phyloP scores from a whole-genome alignment of 1,284 basidiomycete species.

The Inonotus hispidus region DNA sequence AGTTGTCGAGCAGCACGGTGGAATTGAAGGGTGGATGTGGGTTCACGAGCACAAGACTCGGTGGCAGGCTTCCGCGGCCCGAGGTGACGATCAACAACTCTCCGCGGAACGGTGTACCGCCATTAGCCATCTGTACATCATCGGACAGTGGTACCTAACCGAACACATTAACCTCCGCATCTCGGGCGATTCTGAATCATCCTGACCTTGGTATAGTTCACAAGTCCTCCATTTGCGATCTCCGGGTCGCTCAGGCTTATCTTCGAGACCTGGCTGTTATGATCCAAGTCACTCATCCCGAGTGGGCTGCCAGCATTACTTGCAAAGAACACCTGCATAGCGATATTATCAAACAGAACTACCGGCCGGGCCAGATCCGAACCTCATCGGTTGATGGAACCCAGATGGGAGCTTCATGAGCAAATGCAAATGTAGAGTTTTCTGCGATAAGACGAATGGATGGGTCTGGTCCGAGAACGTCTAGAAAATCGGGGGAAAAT shows the following conservation, averaged over 20 bases:
- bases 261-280: constrained; percentile 36
- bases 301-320: constrained; percentile 33
- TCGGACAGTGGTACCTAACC: constrained; percentile 31
- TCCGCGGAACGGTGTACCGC: constrained; percentile 60
- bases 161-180: not conserved
- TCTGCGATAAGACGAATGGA: constrained; percentile 54
- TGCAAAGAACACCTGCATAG: constrained; percentile 36
- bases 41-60: constrained; percentile 62
- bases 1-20: constrained; percentile 65
- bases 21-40: constrained; percentile 56
- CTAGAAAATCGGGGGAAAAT: constrained; percentile 55
- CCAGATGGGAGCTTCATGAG: constrained; percentile 36
- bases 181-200: not conserved
- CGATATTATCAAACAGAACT: constrained; percentile 26
- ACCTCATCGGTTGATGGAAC: constrained; percentile 34
- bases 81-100: constrained; percentile 62
- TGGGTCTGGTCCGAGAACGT: constrained; percentile 53
- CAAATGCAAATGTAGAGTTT: constrained; percentile 34
- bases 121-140: constrained; percentile 65
- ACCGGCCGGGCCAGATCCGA: constrained; percentile 30
- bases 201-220: constrained; percentile 49
- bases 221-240: constrained; percentile 35
- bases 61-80: constrained; percentile 58
- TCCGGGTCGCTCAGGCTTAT: constrained; percentile 31
- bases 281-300: constrained; percentile 36